phyloP scores from a whole-genome alignment of 108 stramenopile genomes.

The Nannochloropsis oceanica region DNA sequence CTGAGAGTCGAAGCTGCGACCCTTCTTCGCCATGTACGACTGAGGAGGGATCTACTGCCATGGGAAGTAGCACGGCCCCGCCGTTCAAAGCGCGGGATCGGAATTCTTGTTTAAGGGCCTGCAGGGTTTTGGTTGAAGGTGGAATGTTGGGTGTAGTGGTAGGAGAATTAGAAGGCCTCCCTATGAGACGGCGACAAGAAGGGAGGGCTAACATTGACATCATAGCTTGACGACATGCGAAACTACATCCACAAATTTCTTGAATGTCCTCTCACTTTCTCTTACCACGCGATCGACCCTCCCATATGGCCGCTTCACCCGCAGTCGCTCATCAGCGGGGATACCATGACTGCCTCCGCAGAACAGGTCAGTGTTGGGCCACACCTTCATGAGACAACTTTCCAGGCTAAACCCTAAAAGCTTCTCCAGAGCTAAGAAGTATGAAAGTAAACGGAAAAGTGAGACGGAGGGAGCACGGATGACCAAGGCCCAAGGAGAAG shows the following conservation, averaged over 20 bases:
- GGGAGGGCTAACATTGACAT: too few relatives aligned
- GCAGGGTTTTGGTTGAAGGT: background rate
- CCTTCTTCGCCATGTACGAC: constrained; percentile 20
- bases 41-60: background rate
- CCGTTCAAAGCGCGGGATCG: constrained; percentile 30
- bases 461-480: background rate
- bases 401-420: constrained; percentile 34
- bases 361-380: constrained; percentile 74
- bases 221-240: too few relatives aligned
- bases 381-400: constrained; percentile 49
- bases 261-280: background rate
- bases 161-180: too few relatives aligned
- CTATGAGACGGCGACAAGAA: too few relatives aligned
- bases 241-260: background rate
- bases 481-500: too few relatives aligned
- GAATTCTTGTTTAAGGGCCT: constrained; percentile 38
- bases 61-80: background rate
- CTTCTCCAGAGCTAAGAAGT: background rate
- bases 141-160: too few relatives aligned
- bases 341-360: constrained; percentile 75
- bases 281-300: constrained; percentile 50
- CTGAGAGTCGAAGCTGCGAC: constrained; percentile 16
- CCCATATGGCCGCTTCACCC: constrained; percentile 61
- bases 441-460: background rate
- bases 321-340: constrained; percentile 49